Evolutionary conservation across 805 yeast species (phyloP).

Genomic region (Ogataea pignaliae): DNA sequence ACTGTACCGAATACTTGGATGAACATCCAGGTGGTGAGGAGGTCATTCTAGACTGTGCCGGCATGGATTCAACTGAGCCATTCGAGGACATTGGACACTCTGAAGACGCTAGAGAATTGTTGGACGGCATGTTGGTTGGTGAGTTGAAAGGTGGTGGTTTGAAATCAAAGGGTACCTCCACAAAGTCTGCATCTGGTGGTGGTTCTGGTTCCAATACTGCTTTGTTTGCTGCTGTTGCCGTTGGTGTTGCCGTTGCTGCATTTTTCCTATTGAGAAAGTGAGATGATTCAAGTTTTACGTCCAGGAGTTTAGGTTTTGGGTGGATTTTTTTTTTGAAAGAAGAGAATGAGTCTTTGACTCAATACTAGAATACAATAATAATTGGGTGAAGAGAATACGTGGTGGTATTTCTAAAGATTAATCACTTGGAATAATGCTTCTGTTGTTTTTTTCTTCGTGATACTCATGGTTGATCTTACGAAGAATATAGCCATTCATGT

Average conservation of each 20-base stretch:
- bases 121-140: conserved; percentile 70
- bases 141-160: conserved; percentile 64
- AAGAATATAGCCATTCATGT: too few relatives aligned
- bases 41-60: conserved; percentile 77
- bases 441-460: too few relatives aligned
- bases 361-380: too few relatives aligned
- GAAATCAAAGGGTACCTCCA: conserved; percentile 29
- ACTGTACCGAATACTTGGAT: conserved; percentile 63
- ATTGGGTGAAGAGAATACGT: too few relatives aligned
- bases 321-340: too few relatives aligned
- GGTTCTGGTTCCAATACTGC: conserved; percentile 20
- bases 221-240: conserved; percentile 32
- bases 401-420: too few relatives aligned
- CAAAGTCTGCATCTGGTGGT: conserved; percentile 9
- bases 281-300: neutral
- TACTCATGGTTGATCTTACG: too few relatives aligned
- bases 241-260: conserved; percentile 39
- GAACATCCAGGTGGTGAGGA: conserved; percentile 76
- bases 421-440: too few relatives aligned
- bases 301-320: too few relatives aligned
- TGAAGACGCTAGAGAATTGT: conserved; percentile 83
- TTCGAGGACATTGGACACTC: conserved; percentile 94
- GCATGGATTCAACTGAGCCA: conserved; percentile 67
- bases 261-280: conserved; percentile 31
- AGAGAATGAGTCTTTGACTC: too few relatives aligned